Evolutionary conservation across 177 flowering plant species (phyloP).

Genomic region (Tripterygium wilfordii): DNA sequence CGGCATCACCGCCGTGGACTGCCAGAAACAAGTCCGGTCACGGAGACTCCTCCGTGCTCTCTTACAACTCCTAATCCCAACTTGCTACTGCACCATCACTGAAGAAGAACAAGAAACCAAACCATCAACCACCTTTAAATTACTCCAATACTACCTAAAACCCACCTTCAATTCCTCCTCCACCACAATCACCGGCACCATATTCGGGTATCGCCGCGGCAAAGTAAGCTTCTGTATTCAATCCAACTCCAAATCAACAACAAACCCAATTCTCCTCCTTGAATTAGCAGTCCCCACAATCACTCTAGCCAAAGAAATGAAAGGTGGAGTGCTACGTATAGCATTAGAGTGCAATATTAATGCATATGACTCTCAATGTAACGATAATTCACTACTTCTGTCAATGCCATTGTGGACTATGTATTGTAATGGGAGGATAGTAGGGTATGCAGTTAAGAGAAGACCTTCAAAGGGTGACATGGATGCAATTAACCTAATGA

Average conservation of each 20-base stretch:
- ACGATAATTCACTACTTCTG: slow-evolving; percentile 18
- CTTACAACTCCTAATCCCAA: slow-evolving; percentile 47
- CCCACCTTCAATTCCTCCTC: slow-evolving; percentile 5
- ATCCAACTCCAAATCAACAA: slow-evolving; percentile 25
- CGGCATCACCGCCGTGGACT: slow-evolving; percentile 50
- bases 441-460: slow-evolving; percentile 50
- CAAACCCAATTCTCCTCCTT: slow-evolving; percentile 45
- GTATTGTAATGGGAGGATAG: slow-evolving; percentile 64
- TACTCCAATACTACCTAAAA: slow-evolving; percentile 2
- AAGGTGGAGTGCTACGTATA: slow-evolving; percentile 46
- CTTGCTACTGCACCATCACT: slow-evolving; percentile 31
- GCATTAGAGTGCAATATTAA: slow-evolving; percentile 30
- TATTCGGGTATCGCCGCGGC: slow-evolving; percentile 53
- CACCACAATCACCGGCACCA: slow-evolving; percentile 41
- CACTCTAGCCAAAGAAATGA: slow-evolving; percentile 60
- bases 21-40: slow-evolving; percentile 68
- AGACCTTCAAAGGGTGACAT: slow-evolving; percentile 28
- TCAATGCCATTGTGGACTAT: slow-evolving; percentile 54
- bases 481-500: slow-evolving; percentile 30
- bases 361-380: background rate
- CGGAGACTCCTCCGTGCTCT: slow-evolving; percentile 63
- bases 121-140: slow-evolving; percentile 1
- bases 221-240: slow-evolving; percentile 63
- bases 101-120: slow-evolving; percentile 15
- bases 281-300: slow-evolving; percentile 53